A percentile compares a stretch with the other conserved stretches of the same genome.
phyloP scores from a whole-genome alignment of 2,329 filamentous ascomycete genomes.

The Geosmithia putterillii region DNA sequence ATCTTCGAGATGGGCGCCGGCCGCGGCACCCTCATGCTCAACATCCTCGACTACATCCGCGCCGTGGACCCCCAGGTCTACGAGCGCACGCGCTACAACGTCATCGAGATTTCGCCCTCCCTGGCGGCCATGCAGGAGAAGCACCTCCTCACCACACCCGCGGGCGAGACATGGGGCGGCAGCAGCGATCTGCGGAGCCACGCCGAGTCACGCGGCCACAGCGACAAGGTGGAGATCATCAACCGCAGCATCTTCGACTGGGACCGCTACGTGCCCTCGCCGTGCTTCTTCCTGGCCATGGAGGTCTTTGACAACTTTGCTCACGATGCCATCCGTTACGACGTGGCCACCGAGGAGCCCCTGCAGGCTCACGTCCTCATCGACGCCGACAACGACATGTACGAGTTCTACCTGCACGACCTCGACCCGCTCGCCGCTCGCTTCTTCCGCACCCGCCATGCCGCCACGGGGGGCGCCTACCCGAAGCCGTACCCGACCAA shows the following conservation, averaged over 20 bases:
- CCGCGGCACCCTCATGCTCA: constrained; percentile 94
- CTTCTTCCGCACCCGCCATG: constrained; percentile 74
- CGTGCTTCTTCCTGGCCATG: constrained; percentile 94
- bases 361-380: constrained; percentile 85
- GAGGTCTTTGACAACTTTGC: constrained; percentile 99
- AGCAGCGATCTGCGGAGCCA: too few species aligned
- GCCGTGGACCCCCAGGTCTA: constrained; percentile 85
- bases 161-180: too few species aligned
- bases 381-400: constrained; percentile 76
- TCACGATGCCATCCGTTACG: constrained; percentile 88
- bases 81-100: constrained; percentile 80
- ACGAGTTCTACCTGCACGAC: constrained; percentile 76
- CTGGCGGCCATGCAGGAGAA: constrained; percentile 68
- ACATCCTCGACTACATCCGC: constrained; percentile 93
- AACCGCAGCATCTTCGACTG: constrained; percentile 94
- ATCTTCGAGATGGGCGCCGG: constrained; percentile 99
- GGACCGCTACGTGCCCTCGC: constrained; percentile 74
- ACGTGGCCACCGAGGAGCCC: constrained; percentile 60
- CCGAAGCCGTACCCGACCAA: constrained; percentile 46
- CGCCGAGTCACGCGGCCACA: constrained; percentile 63
- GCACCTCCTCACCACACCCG: constrained; percentile 49
- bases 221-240: constrained; percentile 82
- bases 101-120: constrained; percentile 86
- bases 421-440: constrained; percentile 75
- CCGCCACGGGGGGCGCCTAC: constrained; percentile 54